Conservation (phyloP, 2,329 filamentous ascomycete genomes). For the Plectosphaerella cucumerina region DNA sequence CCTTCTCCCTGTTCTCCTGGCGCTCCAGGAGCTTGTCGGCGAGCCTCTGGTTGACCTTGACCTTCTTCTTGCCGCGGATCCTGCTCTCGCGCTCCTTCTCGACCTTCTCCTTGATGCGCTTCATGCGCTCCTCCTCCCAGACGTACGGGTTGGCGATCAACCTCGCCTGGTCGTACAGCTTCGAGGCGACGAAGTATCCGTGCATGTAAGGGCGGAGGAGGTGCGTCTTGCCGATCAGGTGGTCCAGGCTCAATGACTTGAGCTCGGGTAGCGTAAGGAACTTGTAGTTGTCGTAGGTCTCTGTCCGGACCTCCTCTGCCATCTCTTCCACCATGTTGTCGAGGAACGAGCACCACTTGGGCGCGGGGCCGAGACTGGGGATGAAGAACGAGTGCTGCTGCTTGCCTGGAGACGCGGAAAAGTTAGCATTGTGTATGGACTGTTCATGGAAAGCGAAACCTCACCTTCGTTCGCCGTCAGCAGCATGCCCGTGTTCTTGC, state of each 20-base stretch:
- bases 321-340: constrained; percentile 99
- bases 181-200: constrained; percentile 94
- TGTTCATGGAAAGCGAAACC: not conserved
- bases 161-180: constrained; percentile 90
- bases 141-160: constrained; percentile 92
- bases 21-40: constrained; percentile 70
- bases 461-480: constrained; percentile 85
- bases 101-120: constrained; percentile 90
- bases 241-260: constrained; percentile 77
- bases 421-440: not conserved
- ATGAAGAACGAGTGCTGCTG: constrained; percentile 96
- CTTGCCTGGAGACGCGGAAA: constrained; percentile 41
- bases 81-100: constrained; percentile 94
- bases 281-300: constrained; percentile 98
- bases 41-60: constrained; percentile 88
- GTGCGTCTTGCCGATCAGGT: constrained; percentile 86
- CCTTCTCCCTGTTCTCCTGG: constrained; percentile 54
- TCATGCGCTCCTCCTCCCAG: constrained; percentile 87
- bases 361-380: constrained; percentile 86
- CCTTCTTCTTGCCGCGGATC: constrained; percentile 92
- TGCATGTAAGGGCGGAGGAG: constrained; percentile 96
- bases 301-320: constrained; percentile 74
- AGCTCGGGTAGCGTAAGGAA: constrained; percentile 89
- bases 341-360: constrained; percentile 93
- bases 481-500: constrained; percentile 88